phyloP scores from a whole-genome alignment of 169 alveolate genomes.

The Plasmodium chabaudi region DNA sequence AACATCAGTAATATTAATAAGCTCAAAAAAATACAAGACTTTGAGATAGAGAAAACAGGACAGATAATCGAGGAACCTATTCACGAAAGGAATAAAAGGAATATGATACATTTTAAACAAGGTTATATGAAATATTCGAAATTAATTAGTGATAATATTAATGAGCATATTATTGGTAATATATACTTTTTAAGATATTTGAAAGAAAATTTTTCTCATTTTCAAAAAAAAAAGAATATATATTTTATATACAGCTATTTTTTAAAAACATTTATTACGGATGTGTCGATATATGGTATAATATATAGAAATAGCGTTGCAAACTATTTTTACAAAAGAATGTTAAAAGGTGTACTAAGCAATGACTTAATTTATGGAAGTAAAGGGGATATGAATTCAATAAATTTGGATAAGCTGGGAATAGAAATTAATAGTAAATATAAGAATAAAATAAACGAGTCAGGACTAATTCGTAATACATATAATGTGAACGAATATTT shows the following conservation, averaged over 20 bases:
- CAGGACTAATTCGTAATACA: too few relatives aligned
- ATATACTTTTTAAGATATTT: constrained; percentile 14
- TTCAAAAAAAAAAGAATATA: too few relatives aligned
- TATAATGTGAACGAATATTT: too few relatives aligned
- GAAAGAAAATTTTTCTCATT: constrained; percentile 4
- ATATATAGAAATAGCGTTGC: constrained; percentile 1
- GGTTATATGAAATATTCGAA: constrained; percentile 39
- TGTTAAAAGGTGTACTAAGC: neutral
- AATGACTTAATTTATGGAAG: neutral
- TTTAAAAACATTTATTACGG: neutral
- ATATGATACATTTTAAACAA: constrained; percentile 37
- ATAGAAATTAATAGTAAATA: too few relatives aligned
- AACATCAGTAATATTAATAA: neutral
- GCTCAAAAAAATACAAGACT: neutral
- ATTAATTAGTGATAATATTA: constrained; percentile 9
- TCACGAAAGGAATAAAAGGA: neutral
- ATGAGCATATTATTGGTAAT: constrained; percentile 28
- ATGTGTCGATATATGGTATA: neutral
- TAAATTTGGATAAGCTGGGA: neutral
- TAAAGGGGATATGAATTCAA: neutral
- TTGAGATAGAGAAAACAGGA: neutral
- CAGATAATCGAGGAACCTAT: neutral
- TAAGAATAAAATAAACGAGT: too few relatives aligned
- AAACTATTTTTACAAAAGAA: constrained; percentile 1
- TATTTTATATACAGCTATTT: too few relatives aligned